Evolutionary conservation across 1,284 basidiomycete genomes (phyloP).

Genomic region (Ceratobasidium sp.): DNA sequence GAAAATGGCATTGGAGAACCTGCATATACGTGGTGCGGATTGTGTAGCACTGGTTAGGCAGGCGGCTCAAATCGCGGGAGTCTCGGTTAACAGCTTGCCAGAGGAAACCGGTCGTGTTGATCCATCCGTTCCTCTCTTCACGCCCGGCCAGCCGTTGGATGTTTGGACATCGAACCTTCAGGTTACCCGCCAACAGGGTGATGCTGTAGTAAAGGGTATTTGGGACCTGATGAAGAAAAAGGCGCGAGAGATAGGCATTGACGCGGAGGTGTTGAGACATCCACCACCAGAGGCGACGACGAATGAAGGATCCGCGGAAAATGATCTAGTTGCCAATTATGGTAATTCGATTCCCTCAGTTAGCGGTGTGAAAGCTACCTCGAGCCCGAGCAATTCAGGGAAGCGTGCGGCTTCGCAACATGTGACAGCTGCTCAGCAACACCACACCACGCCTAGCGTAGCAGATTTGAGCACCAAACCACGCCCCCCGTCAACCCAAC

Average conservation of each 20-base stretch:
- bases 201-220: conserved; percentile 7
- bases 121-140: conserved; percentile 10
- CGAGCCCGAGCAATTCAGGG: neutral
- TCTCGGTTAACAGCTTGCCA: neutral
- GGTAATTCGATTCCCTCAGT: neutral
- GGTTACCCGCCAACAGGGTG: conserved; percentile 6
- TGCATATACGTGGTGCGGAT: conserved; percentile 13
- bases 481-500: no score
- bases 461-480: no score
- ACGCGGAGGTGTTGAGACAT: neutral
- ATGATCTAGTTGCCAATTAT: neutral
- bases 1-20: conserved; percentile 5
- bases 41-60: conserved; percentile 19
- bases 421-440: no score
- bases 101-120: neutral
- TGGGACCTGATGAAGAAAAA: conserved; percentile 10
- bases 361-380: neutral
- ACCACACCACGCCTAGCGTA: no score
- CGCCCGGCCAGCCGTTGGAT: conserved; percentile 18
- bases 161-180: conserved; percentile 12
- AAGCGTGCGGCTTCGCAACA: no score
- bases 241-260: neutral
- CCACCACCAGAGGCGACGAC: neutral
- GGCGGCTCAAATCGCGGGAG: conserved; percentile 4
- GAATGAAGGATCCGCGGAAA: neutral